Evolutionary conservation across 805 yeast genomes (phyloP), one percentile per base, ranked within the genome.

Genomic region (Wickerhamomyces pijperi): DNA sequence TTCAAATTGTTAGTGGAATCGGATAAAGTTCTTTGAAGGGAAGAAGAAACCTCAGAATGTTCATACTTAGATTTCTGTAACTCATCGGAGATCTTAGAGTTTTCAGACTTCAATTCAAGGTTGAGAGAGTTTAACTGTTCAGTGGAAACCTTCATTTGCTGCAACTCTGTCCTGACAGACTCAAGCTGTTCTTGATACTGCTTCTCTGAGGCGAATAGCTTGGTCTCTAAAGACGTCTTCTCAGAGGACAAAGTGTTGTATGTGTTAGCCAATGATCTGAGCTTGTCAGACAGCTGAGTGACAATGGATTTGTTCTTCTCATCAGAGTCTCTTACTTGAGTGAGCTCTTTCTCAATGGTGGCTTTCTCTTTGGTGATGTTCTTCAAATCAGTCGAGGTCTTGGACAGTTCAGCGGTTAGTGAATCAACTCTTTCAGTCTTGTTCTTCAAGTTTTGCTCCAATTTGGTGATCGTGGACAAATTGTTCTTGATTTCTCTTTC

Each of bases 251-350:
- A 37, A 7, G 54, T 56, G 32, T 55, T 55, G 35, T 49, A 58
- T 7, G 50, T 49, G 6, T 49, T 43, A 2, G 73, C 72, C 15
- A 74, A 51, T 1, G 61, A 54, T 46, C 66, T 65, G 32, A 73
- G 48, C 48, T 70, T 72, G 15, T 61, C 68, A 0, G 72, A 65
- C 35, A 72, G 44, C 41, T 65, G 69, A 4, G 64, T 59, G 19
- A 68, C 61, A 23, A 67, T 45, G 1, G 46, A 34, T 23, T 61
- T 60, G 32, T 60, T 60, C 28, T 57, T 53, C 3, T 54, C 56
- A 14, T 52, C 52, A 21, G 50, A 46, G 1, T 49, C 34, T 40
- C 52, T 50, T 39, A 56, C 39, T 38, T 59, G 55, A 9, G 39
- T 28, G 0, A 58, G 32, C n/a, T 56, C 53, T 13, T 46, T 53